Percentiles rank a stretch among this genome's conserved stretches.
Conservation (phyloP, 2,329 filamentous ascomycete species). For the Phaeosphaeria sp. region DNA sequence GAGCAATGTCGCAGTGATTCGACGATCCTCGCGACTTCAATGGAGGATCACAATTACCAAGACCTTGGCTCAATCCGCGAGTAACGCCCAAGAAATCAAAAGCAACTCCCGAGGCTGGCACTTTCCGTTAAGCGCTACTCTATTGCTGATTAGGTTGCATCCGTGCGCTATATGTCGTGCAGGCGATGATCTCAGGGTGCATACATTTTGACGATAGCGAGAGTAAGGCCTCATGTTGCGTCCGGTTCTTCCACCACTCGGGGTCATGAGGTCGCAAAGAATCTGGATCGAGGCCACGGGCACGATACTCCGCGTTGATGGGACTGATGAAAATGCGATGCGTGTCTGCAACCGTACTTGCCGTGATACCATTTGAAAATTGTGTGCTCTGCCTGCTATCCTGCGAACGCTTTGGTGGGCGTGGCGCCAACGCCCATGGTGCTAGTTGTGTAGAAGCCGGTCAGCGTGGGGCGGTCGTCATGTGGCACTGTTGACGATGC, state of each 20-base stretch:
- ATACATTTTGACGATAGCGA: constrained; percentile 2
- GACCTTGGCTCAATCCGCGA: constrained; percentile 6
- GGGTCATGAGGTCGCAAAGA: neutral
- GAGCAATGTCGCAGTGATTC: constrained; percentile 4
- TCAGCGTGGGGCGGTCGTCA: neutral
- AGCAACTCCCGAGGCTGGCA: constrained; percentile 6
- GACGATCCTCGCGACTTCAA: constrained; percentile 1
- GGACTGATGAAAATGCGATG: neutral
- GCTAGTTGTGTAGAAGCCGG: neutral
- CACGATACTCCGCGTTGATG: neutral
- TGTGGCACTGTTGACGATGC: neutral
- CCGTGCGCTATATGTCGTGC: constrained; percentile 6
- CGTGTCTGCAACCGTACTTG: neutral
- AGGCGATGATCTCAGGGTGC: constrained; percentile 8
- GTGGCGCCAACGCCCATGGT: neutral
- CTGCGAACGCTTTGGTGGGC: neutral
- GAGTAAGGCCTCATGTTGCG: constrained; percentile 1
- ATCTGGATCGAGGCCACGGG: neutral
- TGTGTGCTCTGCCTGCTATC: neutral
- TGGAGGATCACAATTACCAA: constrained; percentile 9
- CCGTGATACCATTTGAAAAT: neutral
- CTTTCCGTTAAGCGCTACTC: constrained; percentile 2
- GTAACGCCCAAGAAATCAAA: constrained; percentile 3
- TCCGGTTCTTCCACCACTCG: constrained; percentile 3
- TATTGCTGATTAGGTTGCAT: constrained; percentile 7